These are phyloP conservation scores for Coemansia sp. DNA, from an alignment of 192 early-diverging fungal species.

Conservation along the genomic window DNA sequence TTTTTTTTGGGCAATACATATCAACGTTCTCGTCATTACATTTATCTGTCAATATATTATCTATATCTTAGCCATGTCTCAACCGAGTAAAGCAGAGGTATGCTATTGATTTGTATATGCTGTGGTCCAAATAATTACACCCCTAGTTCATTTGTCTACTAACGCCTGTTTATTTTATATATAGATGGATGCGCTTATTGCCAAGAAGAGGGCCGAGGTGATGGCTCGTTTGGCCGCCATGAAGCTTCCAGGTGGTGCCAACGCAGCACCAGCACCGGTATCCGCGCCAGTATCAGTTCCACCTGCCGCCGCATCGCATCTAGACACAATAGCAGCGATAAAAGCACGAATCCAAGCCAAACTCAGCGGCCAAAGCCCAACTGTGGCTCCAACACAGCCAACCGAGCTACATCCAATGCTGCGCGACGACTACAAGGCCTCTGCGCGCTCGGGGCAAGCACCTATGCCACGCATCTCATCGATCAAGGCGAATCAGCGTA, in stretches of 20 bases:
- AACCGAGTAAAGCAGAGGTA: conserved; percentile 11
- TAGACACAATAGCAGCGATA: conserved; percentile 42
- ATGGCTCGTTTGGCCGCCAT: conserved; percentile 67
- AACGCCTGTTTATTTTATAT: background rate
- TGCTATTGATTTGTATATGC: background rate
- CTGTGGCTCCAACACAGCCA: conserved; percentile 8
- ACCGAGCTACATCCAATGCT: conserved; percentile 45
- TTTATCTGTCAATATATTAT: background rate
- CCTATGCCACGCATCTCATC: conserved; percentile 57
- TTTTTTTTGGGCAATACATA: background rate
- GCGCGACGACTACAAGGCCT: conserved; percentile 50
- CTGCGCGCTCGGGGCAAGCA: conserved; percentile 10
- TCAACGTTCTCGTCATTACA: too few species aligned
- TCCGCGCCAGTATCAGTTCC: background rate
- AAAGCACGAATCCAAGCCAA: conserved; percentile 40
- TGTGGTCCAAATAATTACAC: conserved; percentile 6
- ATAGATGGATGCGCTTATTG: conserved; percentile 49
- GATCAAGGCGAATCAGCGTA: conserved; percentile 73
- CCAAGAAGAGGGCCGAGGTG: conserved; percentile 67
- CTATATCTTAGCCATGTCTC: background rate
- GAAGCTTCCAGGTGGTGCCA: conserved; percentile 34
- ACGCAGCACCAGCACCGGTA: background rate
- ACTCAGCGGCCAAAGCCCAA: conserved; percentile 17
- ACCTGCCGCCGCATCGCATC: conserved; percentile 16
- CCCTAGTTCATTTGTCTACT: background rate